Evolutionary conservation across 768 basidiomycete species (phyloP).

Genomic region (Naganishia antarctica): DNA sequence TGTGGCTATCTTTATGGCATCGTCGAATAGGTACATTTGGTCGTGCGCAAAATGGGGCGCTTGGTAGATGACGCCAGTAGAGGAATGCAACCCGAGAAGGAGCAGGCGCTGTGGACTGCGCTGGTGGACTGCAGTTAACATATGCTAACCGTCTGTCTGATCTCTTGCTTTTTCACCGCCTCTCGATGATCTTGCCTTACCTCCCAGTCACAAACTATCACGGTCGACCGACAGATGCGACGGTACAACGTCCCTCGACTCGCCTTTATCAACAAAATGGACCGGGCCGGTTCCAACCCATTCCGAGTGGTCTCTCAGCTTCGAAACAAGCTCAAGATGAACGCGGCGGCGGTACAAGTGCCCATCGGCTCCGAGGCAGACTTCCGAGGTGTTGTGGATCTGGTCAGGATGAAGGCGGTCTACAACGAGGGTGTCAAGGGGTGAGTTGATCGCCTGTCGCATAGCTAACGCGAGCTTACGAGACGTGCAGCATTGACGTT

Average conservation of each 20-base stretch:
- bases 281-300: conserved; percentile 93
- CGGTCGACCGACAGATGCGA: conserved; percentile 97
- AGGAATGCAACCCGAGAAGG: no score
- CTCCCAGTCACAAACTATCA: conserved; percentile 90
- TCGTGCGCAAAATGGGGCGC: no score
- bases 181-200: not conserved
- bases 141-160: no score
- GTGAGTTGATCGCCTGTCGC: conserved; percentile 52
- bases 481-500: conserved; percentile 63
- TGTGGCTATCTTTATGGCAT: no score
- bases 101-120: no score
- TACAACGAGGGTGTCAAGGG: conserved; percentile 95
- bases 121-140: no score
- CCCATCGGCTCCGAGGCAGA: conserved; percentile 87
- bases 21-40: no score
- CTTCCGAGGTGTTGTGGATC: conserved; percentile 84
- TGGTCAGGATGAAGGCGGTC: conserved; percentile 87
- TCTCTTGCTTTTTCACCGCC: no score
- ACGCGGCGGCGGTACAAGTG: conserved; percentile 90
- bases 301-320: conserved; percentile 92
- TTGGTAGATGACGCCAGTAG: no score
- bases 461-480: not conserved
- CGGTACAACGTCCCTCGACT: conserved; percentile 92
- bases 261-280: conserved; percentile 99
- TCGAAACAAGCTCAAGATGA: conserved; percentile 79